Conservation (phyloP, 108 stramenopile genomes). For the Cyclostephanos invisitatus region DNA sequence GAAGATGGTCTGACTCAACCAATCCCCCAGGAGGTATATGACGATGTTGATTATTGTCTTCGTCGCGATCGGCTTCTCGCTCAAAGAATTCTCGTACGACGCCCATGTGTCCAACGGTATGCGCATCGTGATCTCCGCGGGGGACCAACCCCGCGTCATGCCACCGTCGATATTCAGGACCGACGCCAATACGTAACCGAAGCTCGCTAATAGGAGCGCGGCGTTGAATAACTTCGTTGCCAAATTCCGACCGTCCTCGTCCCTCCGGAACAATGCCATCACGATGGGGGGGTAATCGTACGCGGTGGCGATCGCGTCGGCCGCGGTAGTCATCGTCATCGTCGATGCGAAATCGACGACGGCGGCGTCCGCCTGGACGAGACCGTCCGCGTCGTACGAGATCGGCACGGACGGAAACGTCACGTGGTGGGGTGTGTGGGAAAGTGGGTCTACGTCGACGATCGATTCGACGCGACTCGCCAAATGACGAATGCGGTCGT, state of each 20-base stretch:
- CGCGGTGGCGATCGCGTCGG: not conserved
- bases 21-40: slow-evolving; percentile 93
- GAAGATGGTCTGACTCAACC: slow-evolving; percentile 90
- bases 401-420: slow-evolving; percentile 28
- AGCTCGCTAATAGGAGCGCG: slow-evolving; percentile 63
- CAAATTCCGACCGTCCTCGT: slow-evolving; percentile 42
- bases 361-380: slow-evolving; percentile 28
- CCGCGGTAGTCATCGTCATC: not conserved
- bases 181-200: slow-evolving; percentile 75
- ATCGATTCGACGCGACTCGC: too few species aligned
- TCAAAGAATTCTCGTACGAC: slow-evolving; percentile 79
- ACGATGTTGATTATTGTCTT: slow-evolving; percentile 95
- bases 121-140: slow-evolving; percentile 75
- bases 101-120: slow-evolving; percentile 91
- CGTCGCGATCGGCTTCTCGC: slow-evolving; percentile 84
- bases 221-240: slow-evolving; percentile 74
- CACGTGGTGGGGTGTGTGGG: too few species aligned
- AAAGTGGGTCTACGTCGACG: too few species aligned
- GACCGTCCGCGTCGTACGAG: slow-evolving; percentile 33
- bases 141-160: slow-evolving; percentile 88
- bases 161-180: slow-evolving; percentile 80
- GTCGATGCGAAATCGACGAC: not conserved
- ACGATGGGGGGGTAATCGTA: slow-evolving; percentile 39
- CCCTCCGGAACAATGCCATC: slow-evolving; percentile 35
- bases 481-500: too few species aligned